Evolutionary conservation across 2,329 filamentous ascomycete species (phyloP), one percentile per base, ranked within the genome.

Genomic region (Trichophyton schoenleinii): DNA sequence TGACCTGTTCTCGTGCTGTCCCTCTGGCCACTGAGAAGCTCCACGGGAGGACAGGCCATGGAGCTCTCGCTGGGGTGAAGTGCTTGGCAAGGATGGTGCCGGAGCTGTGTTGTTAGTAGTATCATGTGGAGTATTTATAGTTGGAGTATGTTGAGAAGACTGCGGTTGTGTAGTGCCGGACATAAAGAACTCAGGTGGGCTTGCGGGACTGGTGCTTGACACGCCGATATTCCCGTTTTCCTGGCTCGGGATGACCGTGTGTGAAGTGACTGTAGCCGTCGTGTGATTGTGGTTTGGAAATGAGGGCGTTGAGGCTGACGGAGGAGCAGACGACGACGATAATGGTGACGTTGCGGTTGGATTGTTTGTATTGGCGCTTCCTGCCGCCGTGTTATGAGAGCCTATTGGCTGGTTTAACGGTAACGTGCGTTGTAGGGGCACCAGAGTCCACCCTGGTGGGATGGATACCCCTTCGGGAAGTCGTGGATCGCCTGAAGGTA

Each of bases 381-480:
- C 13, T 53, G 28, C 13, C 28, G 49, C n/a, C 9, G 9, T n/a
- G 15, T 13, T 53, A 1, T 53, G 28, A 11, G 13, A 15, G 28
- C n/a, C 49, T 31, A 9, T 25, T 31, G 22, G 8, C n/a, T 15
- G 49, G 5, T n/a, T n/a, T 31, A 25, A 13, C 22, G 28, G 49
- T 53, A 13, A 68, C n/a, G 70, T 63, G 52, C 72, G 69, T 22
- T 75, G 72, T 53, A 80, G 67, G 36, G 79, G 79, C 65, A 78
- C 71, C 57, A 80, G 64, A 5, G 75, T 75, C 79, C 79, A 83
- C 9, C 81, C 81, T 61, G 77, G 74, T 5, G 81, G 81, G 28
- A 83, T 68, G 6, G 69, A 74, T 58, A 83, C 68, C 2, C 81
- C 81, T 59, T 75, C 72, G 8, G 81, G 81, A 41, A 83, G 68